Conservation (phyloP, 495 filamentous ascomycete genomes). For the Margaritispora aquatica region DNA sequence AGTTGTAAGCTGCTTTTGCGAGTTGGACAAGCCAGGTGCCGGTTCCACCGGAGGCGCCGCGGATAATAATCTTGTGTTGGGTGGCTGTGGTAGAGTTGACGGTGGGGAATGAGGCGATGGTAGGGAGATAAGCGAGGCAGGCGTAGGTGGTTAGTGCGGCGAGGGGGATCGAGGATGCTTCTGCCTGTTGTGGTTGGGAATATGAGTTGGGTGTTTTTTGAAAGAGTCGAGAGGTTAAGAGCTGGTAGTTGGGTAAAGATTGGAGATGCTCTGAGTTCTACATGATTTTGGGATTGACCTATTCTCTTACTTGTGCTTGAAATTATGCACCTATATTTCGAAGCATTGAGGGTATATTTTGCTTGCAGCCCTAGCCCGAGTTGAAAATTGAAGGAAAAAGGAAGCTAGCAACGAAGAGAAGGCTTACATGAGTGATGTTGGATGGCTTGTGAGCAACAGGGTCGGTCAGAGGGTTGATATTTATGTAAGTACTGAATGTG, state of each 20-base stretch:
- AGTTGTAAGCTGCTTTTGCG: conserved; percentile 18
- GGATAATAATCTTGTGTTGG: conserved; percentile 12
- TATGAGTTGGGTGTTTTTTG: no score
- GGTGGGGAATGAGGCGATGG: not conserved
- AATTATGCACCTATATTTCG: no score
- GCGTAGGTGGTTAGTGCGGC: conserved; percentile 38
- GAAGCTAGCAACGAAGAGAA: no score
- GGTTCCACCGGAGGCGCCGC: conserved; percentile 18
- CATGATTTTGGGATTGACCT: no score
- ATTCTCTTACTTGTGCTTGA: no score
- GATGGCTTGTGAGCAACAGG: conserved; percentile 33
- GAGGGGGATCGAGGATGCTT: conserved; percentile 32
- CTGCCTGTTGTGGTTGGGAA: no score
- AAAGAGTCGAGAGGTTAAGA: no score
- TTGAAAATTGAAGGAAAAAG: no score
- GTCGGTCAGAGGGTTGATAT: conserved; percentile 25
- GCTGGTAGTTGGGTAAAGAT: no score
- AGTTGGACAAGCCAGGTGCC: conserved; percentile 10
- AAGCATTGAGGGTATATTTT: no score
- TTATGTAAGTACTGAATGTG: conserved; percentile 35
- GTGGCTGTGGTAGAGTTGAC: not conserved
- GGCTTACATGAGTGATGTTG: conserved; percentile 27
- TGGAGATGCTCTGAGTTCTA: no score
- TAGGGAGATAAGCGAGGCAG: conserved; percentile 29
- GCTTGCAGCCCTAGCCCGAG: no score